These are phyloP conservation scores for Amanita polypyramis DNA, from an alignment of 768 basidiomycete genomes.

Conservation along the genomic window DNA sequence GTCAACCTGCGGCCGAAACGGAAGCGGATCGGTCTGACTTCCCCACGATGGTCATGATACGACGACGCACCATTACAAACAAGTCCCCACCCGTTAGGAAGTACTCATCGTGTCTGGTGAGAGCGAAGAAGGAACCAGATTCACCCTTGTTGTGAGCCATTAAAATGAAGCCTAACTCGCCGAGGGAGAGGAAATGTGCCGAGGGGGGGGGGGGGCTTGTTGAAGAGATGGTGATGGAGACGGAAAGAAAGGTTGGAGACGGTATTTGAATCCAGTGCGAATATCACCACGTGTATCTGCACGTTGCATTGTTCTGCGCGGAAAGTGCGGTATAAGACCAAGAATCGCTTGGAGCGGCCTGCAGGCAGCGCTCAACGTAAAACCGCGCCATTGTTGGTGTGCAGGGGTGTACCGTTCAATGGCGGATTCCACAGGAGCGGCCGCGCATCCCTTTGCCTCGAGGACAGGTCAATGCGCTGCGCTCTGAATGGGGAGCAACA, in stretches of 20 bases:
- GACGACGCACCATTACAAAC: constrained; percentile 35
- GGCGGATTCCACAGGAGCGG: background rate
- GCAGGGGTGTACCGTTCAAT: background rate
- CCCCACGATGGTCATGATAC: background rate
- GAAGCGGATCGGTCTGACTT: background rate
- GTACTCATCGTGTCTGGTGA: constrained; percentile 26
- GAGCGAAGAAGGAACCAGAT: constrained; percentile 14
- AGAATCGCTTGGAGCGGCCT: constrained; percentile 8
- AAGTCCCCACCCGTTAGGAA: constrained; percentile 43
- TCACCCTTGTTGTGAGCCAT: constrained; percentile 12
- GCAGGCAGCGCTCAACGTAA: constrained; percentile 9
- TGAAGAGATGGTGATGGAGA: constrained; percentile 27
- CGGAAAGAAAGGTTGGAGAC: constrained; percentile 16
- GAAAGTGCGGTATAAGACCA: background rate
- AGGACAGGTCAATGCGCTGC: too few relatives aligned
- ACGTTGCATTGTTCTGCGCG: constrained; percentile 10
- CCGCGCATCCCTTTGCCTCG: background rate
- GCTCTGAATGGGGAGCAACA: background rate
- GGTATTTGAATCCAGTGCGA: constrained; percentile 22
- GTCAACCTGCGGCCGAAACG: constrained; percentile 29
- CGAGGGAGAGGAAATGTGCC: constrained; percentile 17
- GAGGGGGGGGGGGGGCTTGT: constrained; percentile 18
- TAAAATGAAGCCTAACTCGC: constrained; percentile 15
- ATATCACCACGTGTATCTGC: constrained; percentile 21
- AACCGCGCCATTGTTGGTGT: background rate